These are phyloP conservation scores for Pleurotus eryngii DNA, from an alignment of 768 basidiomycete species.

Conservation along the genomic window DNA sequence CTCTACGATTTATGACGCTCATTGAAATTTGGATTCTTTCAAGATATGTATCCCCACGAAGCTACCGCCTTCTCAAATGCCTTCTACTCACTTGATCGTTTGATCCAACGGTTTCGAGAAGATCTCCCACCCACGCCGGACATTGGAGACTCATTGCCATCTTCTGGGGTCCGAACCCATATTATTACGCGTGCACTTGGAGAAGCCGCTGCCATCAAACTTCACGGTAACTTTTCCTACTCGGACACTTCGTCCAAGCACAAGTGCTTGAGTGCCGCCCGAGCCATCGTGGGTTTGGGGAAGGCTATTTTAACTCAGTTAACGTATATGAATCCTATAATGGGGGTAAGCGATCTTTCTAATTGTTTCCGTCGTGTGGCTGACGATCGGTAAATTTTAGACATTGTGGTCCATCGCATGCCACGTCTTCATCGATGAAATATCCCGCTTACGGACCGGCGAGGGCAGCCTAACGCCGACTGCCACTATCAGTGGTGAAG, in stretches of 20 bases:
- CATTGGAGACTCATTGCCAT: neutral
- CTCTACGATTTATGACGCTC: neutral
- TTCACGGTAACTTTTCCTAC: slow-evolving; percentile 47
- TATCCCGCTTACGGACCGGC: slow-evolving; percentile 23
- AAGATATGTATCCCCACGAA: slow-evolving; percentile 42
- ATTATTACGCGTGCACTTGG: slow-evolving; percentile 48
- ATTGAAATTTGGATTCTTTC: neutral
- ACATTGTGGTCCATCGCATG: slow-evolving; percentile 46
- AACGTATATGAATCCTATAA: slow-evolving; percentile 44
- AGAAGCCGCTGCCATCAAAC: slow-evolving; percentile 48
- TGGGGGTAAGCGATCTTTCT: slow-evolving; percentile 38
- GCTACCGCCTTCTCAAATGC: slow-evolving; percentile 37
- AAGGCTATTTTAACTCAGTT: slow-evolving; percentile 29
- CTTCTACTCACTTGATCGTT: slow-evolving; percentile 42
- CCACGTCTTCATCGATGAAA: slow-evolving; percentile 44
- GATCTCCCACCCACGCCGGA: neutral
- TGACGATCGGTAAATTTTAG: slow-evolving; percentile 19
- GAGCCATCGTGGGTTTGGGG: slow-evolving; percentile 37
- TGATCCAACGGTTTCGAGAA: slow-evolving; percentile 36
- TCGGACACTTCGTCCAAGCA: slow-evolving; percentile 38
- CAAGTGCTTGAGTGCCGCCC: slow-evolving; percentile 42
- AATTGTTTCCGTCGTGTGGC: slow-evolving; percentile 3
- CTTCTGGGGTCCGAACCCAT: slow-evolving; percentile 23
- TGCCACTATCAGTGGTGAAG: slow-evolving; percentile 27
- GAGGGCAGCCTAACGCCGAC: slow-evolving; percentile 27